Evolutionary conservation across 108 stramenopile species (phyloP).

Genomic region (Schizochytrium sp.): DNA sequence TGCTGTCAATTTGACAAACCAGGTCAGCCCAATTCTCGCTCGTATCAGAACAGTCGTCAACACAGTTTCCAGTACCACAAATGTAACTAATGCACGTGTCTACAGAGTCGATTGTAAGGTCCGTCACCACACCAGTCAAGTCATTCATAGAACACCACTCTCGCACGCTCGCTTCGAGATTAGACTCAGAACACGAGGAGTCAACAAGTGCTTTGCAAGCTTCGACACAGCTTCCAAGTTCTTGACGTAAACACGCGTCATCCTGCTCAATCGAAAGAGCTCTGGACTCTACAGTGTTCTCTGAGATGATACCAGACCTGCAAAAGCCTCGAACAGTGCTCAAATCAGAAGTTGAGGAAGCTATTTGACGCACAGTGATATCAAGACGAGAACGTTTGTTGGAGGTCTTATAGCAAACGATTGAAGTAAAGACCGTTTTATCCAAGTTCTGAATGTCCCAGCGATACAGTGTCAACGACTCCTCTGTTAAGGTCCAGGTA

Average conservation of each 20-base stretch:
- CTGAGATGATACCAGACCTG: not conserved
- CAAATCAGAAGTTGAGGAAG: too few relatives aligned
- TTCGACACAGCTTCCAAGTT: not conserved
- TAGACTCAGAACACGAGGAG: not conserved
- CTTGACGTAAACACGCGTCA: not conserved
- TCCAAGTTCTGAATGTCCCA: slow-evolving; percentile 16
- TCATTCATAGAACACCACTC: slow-evolving; percentile 2
- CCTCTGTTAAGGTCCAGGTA: not conserved
- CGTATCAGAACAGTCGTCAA: not conserved
- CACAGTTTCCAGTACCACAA: not conserved
- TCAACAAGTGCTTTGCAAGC: slow-evolving; percentile 52
- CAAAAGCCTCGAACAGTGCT: slow-evolving; percentile 14
- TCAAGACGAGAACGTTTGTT: slow-evolving; percentile 28
- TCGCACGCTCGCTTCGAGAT: not conserved
- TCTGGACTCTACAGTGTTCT: not conserved
- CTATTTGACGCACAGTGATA: not conserved
- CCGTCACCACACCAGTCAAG: not conserved
- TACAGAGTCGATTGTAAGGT: not conserved
- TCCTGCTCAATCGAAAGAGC: not conserved
- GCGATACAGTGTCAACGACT: too few relatives aligned
- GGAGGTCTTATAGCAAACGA: not conserved
- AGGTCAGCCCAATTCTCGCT: slow-evolving; percentile 13
- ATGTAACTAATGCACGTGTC: not conserved
- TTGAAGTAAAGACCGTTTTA: not conserved
- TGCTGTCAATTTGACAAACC: slow-evolving; percentile 25